Conservation (phyloP, 139 green algal genomes). For the Closterium sp. region DNA sequence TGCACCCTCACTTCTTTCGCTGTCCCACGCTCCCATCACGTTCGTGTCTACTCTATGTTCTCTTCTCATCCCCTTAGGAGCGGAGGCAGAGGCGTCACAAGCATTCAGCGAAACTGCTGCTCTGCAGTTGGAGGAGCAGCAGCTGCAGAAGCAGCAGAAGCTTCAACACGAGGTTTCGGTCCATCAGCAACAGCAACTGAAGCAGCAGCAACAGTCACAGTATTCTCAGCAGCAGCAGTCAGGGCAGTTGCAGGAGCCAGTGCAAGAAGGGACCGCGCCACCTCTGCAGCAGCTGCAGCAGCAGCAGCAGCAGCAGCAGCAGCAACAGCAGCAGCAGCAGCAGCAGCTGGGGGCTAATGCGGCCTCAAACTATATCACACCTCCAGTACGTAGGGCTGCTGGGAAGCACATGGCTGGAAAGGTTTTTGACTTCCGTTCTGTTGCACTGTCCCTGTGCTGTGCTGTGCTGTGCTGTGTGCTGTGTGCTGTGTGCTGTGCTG, state of each 20-base stretch:
- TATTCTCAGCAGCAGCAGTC: background rate
- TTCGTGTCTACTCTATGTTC: too few species aligned
- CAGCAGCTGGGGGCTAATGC: background rate
- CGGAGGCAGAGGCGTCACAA: background rate
- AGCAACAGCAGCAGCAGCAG: background rate
- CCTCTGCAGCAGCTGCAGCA: too few species aligned
- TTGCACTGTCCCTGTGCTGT: background rate
- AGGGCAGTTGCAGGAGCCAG: background rate
- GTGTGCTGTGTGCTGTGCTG: background rate
- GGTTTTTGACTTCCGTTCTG: background rate
- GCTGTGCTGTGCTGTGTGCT: background rate
- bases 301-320: background rate
- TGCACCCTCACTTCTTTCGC: too few species aligned
- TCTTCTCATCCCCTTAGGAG: background rate
- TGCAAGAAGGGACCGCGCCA: background rate
- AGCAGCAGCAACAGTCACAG: background rate
- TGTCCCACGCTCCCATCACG: too few species aligned
- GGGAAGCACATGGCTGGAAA: background rate
- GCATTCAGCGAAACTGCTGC: background rate
- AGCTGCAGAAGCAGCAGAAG: conserved; percentile 10
- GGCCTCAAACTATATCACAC: background rate
- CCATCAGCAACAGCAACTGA: background rate
- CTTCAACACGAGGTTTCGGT: background rate
- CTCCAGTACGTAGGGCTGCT: background rate
- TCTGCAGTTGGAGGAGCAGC: conserved; percentile 8